Percentiles rank a stretch among this genome's conserved stretches.
Evolutionary conservation across 2,329 filamentous ascomycete species (phyloP).

Genomic region (Colletotrichum lupini): DNA sequence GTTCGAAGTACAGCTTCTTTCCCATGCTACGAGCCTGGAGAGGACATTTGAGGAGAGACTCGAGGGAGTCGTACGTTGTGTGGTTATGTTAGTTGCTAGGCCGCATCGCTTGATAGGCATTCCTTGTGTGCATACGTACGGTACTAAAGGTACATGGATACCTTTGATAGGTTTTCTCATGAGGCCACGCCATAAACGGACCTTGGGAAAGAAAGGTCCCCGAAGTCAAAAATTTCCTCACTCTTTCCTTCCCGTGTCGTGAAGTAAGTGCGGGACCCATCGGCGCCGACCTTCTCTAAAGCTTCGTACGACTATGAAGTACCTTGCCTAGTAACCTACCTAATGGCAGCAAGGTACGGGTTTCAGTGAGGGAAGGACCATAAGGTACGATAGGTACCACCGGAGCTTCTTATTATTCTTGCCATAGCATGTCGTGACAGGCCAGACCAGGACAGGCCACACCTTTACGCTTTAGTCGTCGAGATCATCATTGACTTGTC

Average conservation of each 20-base stretch:
- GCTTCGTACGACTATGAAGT: neutral
- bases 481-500: slow-evolving; percentile 23
- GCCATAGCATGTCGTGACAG: slow-evolving; percentile 18
- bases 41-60: neutral
- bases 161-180: neutral
- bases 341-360: neutral
- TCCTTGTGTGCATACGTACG: neutral
- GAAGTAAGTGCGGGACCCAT: neutral
- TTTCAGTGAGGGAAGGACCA: neutral
- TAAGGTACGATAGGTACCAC: neutral
- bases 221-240: neutral
- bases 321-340: neutral
- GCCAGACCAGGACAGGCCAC: neutral
- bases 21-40: neutral
- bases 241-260: neutral
- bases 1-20: neutral
- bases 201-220: neutral
- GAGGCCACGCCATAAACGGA: neutral
- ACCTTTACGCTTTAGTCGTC: neutral
- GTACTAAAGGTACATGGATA: neutral
- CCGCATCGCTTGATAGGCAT: slow-evolving; percentile 3
- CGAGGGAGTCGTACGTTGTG: neutral
- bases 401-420: neutral
- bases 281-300: neutral
- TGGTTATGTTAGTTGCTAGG: neutral